phyloP scores from a whole-genome alignment of 768 basidiomycete species.

The Lactarius evosmus region DNA sequence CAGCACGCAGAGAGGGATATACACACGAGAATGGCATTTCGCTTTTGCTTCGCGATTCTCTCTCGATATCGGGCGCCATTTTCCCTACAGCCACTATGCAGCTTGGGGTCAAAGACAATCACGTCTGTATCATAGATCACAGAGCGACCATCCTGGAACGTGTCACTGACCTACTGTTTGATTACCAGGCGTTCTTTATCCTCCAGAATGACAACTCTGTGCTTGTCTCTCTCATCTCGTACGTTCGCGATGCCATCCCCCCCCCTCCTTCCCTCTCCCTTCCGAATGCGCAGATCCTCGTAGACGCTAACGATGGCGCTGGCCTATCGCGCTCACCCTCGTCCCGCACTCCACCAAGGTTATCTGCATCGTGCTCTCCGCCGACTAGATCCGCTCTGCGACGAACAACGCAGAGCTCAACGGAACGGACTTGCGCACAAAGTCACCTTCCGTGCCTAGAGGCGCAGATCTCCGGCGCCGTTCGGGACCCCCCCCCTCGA shows the following conservation, averaged over 20 bases:
- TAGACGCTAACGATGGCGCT: constrained; percentile 90
- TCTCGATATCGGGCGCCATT: constrained; percentile 38
- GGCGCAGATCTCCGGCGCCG: constrained; percentile 69
- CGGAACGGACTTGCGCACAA: constrained; percentile 57
- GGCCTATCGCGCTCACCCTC: constrained; percentile 82
- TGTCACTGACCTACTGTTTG: constrained; percentile 76
- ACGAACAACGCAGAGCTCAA: constrained; percentile 65
- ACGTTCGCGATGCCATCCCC: constrained; percentile 74
- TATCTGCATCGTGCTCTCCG: constrained; percentile 83
- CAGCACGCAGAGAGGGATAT: constrained; percentile 58
- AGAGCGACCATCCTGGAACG: constrained; percentile 76
- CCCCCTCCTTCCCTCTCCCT: constrained; percentile 34
- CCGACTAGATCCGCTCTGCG: constrained; percentile 66
- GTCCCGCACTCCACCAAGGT: constrained; percentile 68
- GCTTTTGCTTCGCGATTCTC: constrained; percentile 83
- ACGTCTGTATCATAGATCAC: constrained; percentile 81
- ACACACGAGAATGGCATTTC: constrained; percentile 87
- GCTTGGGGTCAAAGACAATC: constrained; percentile 42
- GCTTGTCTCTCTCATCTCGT: constrained; percentile 71
- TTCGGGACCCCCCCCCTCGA: constrained; percentile 57
- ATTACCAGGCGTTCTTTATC: constrained; percentile 85
- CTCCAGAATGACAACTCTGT: constrained; percentile 98
- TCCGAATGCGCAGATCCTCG: constrained; percentile 92
- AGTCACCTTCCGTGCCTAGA: constrained; percentile 62
- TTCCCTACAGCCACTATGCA: constrained; percentile 34